Base-by-base conservation (phyloP, 73 alveolate genomes). In the Durusdinium trenchii region DNA sequence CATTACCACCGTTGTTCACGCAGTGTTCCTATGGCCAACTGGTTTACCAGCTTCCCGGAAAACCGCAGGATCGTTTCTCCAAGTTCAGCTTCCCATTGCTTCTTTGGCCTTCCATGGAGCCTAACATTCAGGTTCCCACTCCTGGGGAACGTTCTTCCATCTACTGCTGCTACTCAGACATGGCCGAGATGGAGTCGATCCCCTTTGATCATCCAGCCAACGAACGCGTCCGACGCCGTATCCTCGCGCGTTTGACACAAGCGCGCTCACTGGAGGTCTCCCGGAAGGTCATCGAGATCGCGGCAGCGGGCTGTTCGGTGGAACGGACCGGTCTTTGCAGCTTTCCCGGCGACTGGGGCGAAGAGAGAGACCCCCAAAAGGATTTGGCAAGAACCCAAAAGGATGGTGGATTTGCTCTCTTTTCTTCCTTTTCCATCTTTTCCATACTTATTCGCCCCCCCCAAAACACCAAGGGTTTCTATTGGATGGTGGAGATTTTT, bases 21-120 rank as follows among this genome's bases (percentile, higher is more conserved):
- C 98, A 91, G 54, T 91, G 89, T 45, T 91, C 98, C 90, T 89
- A 89, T 35, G 96, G 96, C 51, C 96, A 89, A 86, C 51, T 89
- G 86, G 38, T 62, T 38, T 89, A 61, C 51, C 96, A 89, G 51
- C 73, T 89, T 48, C 96, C 96, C 14, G 96, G 96, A 20, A 89
- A 89, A 52, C 96, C 96, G 51, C 96, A 89, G 96, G 96, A 89
- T 73, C 96, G 96, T 36, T 89, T 60, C 86, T 89, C 96, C 18
- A 89, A 89, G 71, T 89, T 89, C 86, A 64, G 82, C 96, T 64
- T 89, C 42, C 96, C 96, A 52, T 35, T 89, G 69, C 96, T 89
- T 20, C 69, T 60, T 10, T 89, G 96, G 96, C 69, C 96, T 7
- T 57, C 85, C 96, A 57, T 89, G 46, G 96, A 89, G 96, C 82